Conservation (phyloP, 306 rosid genomes). For the Chamaecrista fasciculata region DNA sequence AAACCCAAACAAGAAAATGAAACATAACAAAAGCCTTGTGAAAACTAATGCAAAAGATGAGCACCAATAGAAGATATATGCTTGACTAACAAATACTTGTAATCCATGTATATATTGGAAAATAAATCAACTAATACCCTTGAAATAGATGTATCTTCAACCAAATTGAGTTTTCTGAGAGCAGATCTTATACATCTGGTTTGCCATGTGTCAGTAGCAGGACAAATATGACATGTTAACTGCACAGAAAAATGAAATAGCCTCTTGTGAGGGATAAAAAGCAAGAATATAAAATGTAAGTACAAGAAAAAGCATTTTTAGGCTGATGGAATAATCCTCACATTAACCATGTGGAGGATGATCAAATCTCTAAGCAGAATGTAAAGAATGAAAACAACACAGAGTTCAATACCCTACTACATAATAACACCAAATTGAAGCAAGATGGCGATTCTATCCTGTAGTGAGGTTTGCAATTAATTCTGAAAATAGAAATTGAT, state of each 20-base stretch:
- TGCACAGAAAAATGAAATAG: conserved; percentile 34
- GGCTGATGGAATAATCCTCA: neutral
- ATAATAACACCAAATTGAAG: neutral
- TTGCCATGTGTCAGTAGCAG: conserved; percentile 35
- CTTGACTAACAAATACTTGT: conserved; percentile 16
- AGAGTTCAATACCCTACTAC: neutral
- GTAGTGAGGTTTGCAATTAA: neutral
- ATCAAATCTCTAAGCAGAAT: neutral
- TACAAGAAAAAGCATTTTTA: neutral
- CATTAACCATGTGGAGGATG: neutral
- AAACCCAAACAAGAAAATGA: conserved; percentile 9
- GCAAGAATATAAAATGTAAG: neutral
- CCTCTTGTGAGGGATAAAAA: conserved; percentile 9
- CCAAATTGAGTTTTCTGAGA: conserved; percentile 52
- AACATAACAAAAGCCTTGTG: conserved; percentile 8
- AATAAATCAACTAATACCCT: conserved; percentile 56
- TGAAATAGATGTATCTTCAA: conserved; percentile 48
- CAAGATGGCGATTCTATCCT: neutral
- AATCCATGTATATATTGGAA: conserved; percentile 20
- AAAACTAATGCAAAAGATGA: conserved; percentile 23
- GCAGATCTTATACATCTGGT: conserved; percentile 44
- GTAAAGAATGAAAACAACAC: neutral
- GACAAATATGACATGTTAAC: conserved; percentile 50
- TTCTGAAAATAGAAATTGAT: neutral
- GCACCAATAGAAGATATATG: neutral